phyloP scores from a whole-genome alignment of 306 rosid species.

The Ochetophila trinervis region DNA sequence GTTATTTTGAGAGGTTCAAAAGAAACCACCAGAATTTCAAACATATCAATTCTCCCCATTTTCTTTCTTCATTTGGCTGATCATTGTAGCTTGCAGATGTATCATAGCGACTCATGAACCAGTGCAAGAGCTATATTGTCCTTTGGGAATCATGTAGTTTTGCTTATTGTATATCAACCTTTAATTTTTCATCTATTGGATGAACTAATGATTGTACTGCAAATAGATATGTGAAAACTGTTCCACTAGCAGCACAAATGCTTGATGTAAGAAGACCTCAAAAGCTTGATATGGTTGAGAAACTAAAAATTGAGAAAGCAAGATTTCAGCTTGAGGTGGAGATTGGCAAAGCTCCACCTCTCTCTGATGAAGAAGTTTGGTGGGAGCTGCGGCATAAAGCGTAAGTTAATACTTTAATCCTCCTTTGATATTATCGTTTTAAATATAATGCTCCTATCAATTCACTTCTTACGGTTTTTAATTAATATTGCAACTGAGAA shows the following conservation, averaged over 20 bases:
- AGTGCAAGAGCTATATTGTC: not conserved
- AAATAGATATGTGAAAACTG: constrained; percentile 86
- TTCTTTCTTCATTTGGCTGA: no score
- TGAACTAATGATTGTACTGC: constrained; percentile 14
- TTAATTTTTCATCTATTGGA: not conserved
- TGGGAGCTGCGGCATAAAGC: constrained; percentile 79
- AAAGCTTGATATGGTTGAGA: constrained; percentile 76
- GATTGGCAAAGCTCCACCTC: constrained; percentile 96
- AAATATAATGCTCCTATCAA: no score
- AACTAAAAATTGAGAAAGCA: constrained; percentile 58
- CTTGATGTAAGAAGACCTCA: constrained; percentile 91
- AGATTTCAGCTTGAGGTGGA: constrained; percentile 79
- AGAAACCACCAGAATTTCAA: no score
- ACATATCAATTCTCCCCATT: no score
- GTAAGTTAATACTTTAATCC: constrained; percentile 35
- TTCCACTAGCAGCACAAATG: constrained; percentile 90
- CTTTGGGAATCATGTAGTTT: not conserved
- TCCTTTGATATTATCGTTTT: not conserved
- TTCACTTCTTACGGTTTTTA: no score
- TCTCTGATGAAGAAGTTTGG: constrained; percentile 84
- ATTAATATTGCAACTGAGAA: no score
- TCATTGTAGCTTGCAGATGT: no score
- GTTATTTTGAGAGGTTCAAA: no score
- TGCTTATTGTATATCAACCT: not conserved
- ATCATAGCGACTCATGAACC: no score